phyloP scores from a whole-genome alignment of 2,329 filamentous ascomycete species.

The Ophiostoma piceae region DNA sequence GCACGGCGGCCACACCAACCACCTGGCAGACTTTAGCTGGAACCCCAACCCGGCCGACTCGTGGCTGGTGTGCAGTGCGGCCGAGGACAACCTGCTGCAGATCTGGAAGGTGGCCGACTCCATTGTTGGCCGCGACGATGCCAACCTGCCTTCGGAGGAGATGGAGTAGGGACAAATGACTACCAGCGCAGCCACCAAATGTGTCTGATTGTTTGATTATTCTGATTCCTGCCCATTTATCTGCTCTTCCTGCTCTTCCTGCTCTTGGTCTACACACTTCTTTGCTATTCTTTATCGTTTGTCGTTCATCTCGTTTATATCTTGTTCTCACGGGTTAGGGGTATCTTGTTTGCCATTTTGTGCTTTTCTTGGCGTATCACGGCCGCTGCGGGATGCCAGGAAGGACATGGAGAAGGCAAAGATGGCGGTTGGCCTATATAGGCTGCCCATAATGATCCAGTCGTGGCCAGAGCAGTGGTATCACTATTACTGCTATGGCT shows the following conservation, averaged over 20 bases:
- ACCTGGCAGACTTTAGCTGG: slow-evolving; percentile 95
- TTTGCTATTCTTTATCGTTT: not conserved
- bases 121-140: slow-evolving; percentile 72
- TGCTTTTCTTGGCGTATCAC: slow-evolving; percentile 17
- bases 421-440: no score
- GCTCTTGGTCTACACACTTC: not conserved
- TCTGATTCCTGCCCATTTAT: not conserved
- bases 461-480: no score
- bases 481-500: not conserved
- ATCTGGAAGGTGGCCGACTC: slow-evolving; percentile 85
- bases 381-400: slow-evolving; percentile 15
- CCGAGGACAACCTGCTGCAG: slow-evolving; percentile 94
- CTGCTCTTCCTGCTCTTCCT: not conserved
- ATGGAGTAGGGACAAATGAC: slow-evolving; percentile 49
- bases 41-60: slow-evolving; percentile 91
- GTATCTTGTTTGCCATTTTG: slow-evolving; percentile 3
- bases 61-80: slow-evolving; percentile 92
- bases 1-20: slow-evolving; percentile 97
- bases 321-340: not conserved
- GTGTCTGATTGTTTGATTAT: not conserved
- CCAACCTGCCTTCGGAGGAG: slow-evolving; percentile 71
- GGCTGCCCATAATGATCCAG: no score
- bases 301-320: slow-evolving; percentile 9
- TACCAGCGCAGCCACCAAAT: not conserved
- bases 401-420: not conserved